phyloP scores from a whole-genome alignment of 2,329 filamentous ascomycete species.

The Albophoma yamanashiensis region DNA sequence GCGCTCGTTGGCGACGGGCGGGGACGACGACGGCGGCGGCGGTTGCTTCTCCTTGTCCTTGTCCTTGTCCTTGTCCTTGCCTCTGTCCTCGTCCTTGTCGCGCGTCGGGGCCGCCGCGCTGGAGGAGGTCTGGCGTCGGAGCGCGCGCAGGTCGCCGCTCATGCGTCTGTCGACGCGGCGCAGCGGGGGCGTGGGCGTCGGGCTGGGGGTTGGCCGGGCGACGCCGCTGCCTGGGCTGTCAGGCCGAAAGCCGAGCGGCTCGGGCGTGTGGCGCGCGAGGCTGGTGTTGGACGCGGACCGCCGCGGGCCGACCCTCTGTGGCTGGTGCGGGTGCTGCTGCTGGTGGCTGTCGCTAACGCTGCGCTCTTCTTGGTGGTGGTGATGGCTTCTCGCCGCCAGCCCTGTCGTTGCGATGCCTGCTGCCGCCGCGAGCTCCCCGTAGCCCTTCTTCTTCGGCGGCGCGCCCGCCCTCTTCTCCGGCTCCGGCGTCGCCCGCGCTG shows the following conservation, averaged over 20 bases:
- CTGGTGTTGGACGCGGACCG: conserved; percentile 44
- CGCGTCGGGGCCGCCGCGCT: background rate
- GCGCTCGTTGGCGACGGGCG: conserved; percentile 77
- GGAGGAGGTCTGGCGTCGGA: conserved; percentile 27
- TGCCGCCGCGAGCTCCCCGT: conserved; percentile 18
- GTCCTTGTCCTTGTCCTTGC: conserved; percentile 11
- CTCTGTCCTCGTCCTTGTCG: conserved; percentile 10
- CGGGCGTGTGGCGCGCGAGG: conserved; percentile 41
- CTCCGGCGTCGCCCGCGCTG: conserved; percentile 27
- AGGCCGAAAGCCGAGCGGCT: conserved; percentile 45
- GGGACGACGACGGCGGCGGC: conserved; percentile 17
- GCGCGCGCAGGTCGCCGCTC: conserved; percentile 59
- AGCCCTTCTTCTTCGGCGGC: conserved; percentile 16
- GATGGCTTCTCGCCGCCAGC: background rate
- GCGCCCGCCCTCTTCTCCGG: conserved; percentile 28
- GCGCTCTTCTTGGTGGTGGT: conserved; percentile 10
- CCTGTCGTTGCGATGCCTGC: no score
- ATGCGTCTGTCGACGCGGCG: conserved; percentile 56
- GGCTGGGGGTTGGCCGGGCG: conserved; percentile 21
- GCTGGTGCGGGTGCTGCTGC: background rate
- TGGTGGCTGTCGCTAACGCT: conserved; percentile 1
- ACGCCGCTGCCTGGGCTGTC: conserved; percentile 49
- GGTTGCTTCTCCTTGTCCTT: conserved; percentile 8
- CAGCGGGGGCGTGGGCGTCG: conserved; percentile 50
- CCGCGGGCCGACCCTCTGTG: conserved; percentile 17